These are phyloP conservation scores for Irpex rosettiformis DNA, from an alignment of 1,284 basidiomycete species.

Conservation along the genomic window DNA sequence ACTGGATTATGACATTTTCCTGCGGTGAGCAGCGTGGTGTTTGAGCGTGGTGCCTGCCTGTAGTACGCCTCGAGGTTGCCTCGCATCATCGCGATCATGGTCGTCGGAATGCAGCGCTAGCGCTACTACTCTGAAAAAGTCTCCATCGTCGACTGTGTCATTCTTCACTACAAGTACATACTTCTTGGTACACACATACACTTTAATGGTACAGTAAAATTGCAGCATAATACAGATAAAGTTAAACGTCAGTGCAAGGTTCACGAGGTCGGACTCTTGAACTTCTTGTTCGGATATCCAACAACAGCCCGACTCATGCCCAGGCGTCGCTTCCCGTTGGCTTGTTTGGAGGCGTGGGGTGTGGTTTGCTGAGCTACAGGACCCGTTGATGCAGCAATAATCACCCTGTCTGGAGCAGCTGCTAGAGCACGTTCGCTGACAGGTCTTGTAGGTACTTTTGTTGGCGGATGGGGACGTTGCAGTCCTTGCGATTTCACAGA, in stretches of 20 bases:
- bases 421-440: too few species aligned
- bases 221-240: not conserved
- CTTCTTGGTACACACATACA: too few species aligned
- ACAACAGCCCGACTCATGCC: slow-evolving; percentile 51
- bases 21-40: not conserved
- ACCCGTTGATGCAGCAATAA: not conserved
- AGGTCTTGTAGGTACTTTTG: too few species aligned
- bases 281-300: slow-evolving; percentile 67
- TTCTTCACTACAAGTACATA: too few species aligned
- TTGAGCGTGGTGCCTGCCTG: not conserved
- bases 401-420: not conserved
- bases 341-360: slow-evolving; percentile 13
- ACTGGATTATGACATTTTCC: not conserved
- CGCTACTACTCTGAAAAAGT: too few species aligned
- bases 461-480: too few species aligned
- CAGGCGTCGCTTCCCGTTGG: slow-evolving; percentile 47
- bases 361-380: not conserved
- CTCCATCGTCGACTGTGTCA: too few species aligned
- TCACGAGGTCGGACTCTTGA: slow-evolving; percentile 41
- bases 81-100: not conserved
- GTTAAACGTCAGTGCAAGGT: not conserved
- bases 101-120: not conserved
- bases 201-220: not conserved
- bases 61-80: not conserved
- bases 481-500: too few species aligned